Percentiles rank a stretch among this genome's conserved stretches.
Conservation (phyloP, 768 basidiomycete genomes). For the Cystobasidium tubakii region DNA sequence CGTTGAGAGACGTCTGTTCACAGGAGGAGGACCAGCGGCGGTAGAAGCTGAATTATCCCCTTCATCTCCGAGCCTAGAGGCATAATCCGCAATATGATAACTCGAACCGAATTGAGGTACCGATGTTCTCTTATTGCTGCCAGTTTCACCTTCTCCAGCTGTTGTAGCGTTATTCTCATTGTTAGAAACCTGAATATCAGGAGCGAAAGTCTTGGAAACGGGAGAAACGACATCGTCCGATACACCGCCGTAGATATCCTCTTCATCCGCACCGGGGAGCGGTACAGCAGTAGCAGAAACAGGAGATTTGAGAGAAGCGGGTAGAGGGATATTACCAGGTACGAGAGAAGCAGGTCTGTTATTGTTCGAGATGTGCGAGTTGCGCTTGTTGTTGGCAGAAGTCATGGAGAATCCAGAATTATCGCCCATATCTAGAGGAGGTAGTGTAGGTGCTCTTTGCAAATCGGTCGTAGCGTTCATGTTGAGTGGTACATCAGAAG, state of each 20-base stretch:
- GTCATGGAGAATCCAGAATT: constrained; percentile 14
- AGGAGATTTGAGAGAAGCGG: constrained; percentile 12
- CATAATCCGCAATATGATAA: constrained; percentile 34
- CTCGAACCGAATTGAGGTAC: constrained; percentile 24
- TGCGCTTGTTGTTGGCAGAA: neutral
- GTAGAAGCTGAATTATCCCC: neutral
- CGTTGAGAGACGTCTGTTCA: neutral
- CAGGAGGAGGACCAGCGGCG: neutral
- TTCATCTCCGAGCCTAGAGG: constrained; percentile 9
- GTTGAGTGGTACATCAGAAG: constrained; percentile 7
- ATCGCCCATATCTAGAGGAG: constrained; percentile 37
- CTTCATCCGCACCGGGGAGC: neutral
- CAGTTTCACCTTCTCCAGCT: neutral
- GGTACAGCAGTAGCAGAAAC: neutral
- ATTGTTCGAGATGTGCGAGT: neutral
- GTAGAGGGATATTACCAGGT: neutral
- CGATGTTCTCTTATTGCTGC: neutral
- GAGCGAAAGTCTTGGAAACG: constrained; percentile 7
- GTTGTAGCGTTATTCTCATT: neutral
- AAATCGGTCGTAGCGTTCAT: neutral
- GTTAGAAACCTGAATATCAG: constrained; percentile 16
- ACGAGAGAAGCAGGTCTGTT: constrained; percentile 6
- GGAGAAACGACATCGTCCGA: constrained; percentile 7
- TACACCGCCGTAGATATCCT: constrained; percentile 29
- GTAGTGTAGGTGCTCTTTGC: constrained; percentile 36